Base-by-base conservation (phyloP, 2,329 filamentous ascomycete species). In the Aspergillus novoparasiticus region DNA sequence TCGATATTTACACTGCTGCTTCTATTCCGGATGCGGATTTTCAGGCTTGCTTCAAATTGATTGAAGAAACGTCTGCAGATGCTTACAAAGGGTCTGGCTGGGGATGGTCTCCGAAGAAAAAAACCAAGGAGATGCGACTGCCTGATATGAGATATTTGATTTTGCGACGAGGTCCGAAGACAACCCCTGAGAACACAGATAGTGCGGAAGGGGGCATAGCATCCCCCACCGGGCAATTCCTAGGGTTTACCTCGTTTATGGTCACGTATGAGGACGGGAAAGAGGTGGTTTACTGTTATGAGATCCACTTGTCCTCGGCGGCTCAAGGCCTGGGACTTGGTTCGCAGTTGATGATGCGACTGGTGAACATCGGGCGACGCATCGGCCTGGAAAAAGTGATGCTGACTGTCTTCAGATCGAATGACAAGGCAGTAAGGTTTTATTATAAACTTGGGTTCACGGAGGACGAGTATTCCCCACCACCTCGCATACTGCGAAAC, bases 261-360 rank as follows among this genome's bases (percentile, higher is more conserved):
- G 74, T 86, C 63, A 85, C 83, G n/a, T 80, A 84, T 60, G 85
- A 87, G 66, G 84, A 86, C 60, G 78, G 78, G 5, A 73, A 81
- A 23, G 81, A 85, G 14, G 87, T 89, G 6, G 64, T 87, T n/a
- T 89, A 89, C 71, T 83, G 87, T 68, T 89, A 89, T 74, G 87
- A 89, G 72, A 80, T 89, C 14, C 87, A 89, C 67, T 78, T 88
- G 9, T 69, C 73, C 1, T 73, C 79, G 0, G 56, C 57, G 3
- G 71, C 81, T 6, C 81, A 84, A 48, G 79, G 82, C 9, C 75
- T 71, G n/a, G 85, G 86, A 0, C 63, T 89, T 2, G 87, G 87
- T 2, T 76, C 69, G 34, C 74, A 79, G 43, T 71, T 89, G 61
- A 81, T 89, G 75, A 59, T 66, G 1, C 65, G 81, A 51, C 81